phyloP scores from a whole-genome alignment of 2,329 filamentous ascomycete genomes.

The Aspergillus sp. region DNA sequence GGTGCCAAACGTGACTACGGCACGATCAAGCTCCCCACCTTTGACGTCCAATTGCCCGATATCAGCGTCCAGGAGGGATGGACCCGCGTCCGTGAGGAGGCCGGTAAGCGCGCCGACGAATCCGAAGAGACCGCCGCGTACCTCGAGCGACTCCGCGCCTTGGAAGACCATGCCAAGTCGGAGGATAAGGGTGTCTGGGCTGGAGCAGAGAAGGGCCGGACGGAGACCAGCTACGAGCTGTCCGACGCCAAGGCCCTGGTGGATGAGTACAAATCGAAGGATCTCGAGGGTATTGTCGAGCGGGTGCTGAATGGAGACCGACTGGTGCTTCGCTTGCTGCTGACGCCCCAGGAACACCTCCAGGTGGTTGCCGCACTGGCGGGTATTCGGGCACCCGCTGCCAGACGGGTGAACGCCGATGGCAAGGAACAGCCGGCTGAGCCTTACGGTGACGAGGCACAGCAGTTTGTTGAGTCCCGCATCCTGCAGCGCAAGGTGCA shows the following conservation, averaged over 20 bases:
- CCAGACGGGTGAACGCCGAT: conserved; percentile 77
- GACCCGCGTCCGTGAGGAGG: conserved; percentile 91
- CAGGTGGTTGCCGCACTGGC: conserved; percentile 87
- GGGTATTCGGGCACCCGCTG: conserved; percentile 84
- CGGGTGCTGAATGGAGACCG: conserved; percentile 89
- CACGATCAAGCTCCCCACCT: conserved; percentile 64
- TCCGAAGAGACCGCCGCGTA: conserved; percentile 68
- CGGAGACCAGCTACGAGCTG: conserved; percentile 79
- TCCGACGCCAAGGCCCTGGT: conserved; percentile 72
- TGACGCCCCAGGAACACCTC: conserved; percentile 78
- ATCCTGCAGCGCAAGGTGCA: conserved; percentile 83
- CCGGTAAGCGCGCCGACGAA: conserved; percentile 79
- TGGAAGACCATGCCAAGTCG: conserved; percentile 74
- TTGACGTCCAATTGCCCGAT: conserved; percentile 76
- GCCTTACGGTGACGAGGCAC: conserved; percentile 84
- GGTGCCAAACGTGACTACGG: conserved; percentile 82
- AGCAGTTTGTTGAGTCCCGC: conserved; percentile 79
- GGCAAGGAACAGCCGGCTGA: conserved; percentile 81
- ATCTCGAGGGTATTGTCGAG: conserved; percentile 83
- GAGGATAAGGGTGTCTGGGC: conserved; percentile 82
- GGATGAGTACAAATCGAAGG: conserved; percentile 79
- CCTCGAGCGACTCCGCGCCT: conserved; percentile 71
- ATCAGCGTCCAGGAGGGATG: conserved; percentile 83
- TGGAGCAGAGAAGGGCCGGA: conserved; percentile 58
- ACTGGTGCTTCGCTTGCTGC: conserved; percentile 75